Evolutionary conservation across 371 early-diverging fungal species (phyloP).

Genomic region (Mortierella sp.): DNA sequence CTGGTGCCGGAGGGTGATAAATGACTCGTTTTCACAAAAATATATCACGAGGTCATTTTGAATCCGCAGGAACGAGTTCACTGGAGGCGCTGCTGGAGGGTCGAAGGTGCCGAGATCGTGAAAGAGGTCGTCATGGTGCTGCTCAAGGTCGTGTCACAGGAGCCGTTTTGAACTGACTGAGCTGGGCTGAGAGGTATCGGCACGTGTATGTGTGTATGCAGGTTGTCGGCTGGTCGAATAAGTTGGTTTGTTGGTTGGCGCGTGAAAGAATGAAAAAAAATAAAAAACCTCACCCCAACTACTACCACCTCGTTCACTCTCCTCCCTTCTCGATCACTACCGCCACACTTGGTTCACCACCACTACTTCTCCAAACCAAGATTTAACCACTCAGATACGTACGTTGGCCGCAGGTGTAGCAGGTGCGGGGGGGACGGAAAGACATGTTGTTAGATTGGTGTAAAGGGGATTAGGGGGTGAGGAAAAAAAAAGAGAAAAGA

Average conservation of each 20-base stretch:
- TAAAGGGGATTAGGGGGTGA: constrained; percentile 12
- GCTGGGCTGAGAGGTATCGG: background rate
- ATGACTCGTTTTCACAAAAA: background rate
- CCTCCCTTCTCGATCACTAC: constrained; percentile 18
- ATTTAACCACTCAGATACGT: constrained; percentile 32
- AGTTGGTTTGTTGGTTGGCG: background rate
- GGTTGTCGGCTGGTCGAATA: background rate
- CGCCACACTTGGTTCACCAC: constrained; percentile 6
- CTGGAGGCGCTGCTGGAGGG: background rate
- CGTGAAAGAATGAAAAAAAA: background rate
- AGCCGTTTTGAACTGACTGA: background rate
- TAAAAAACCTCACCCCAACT: background rate
- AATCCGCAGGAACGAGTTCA: background rate
- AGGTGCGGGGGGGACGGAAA: constrained; percentile 57
- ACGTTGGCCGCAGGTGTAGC: constrained; percentile 59
- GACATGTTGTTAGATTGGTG: constrained; percentile 26
- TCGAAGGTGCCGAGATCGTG: constrained; percentile 1
- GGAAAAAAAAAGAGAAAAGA: constrained; percentile 25
- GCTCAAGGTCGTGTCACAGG: background rate
- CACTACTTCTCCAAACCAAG: constrained; percentile 23
- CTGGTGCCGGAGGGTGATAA: background rate
- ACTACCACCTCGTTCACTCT: constrained; percentile 10
- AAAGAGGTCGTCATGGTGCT: background rate
- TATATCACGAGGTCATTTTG: background rate
- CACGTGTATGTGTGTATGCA: background rate